Conservation (phyloP, 768 basidiomycete genomes). For the Russula lepida region DNA sequence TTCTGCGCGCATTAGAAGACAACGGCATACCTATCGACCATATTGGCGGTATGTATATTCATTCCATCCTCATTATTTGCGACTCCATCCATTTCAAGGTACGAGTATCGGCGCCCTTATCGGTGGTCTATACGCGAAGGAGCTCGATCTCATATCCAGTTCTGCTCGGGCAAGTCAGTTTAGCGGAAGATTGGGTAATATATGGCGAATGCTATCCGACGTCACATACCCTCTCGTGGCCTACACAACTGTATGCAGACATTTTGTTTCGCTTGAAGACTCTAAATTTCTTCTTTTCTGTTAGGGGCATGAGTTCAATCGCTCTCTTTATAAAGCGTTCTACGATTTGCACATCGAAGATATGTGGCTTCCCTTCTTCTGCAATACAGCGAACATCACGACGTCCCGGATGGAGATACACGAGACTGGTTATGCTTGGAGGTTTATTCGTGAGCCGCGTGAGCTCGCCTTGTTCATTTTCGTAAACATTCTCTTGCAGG, state of each 20-base stretch:
- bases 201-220: slow-evolving; percentile 91
- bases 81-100: slow-evolving; percentile 31
- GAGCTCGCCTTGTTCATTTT: not conserved
- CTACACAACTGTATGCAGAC: slow-evolving; percentile 65
- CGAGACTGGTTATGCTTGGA: slow-evolving; percentile 98
- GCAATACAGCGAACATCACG: slow-evolving; percentile 95
- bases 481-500: slow-evolving; percentile 35
- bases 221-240: slow-evolving; percentile 89
- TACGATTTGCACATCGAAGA: slow-evolving; percentile 93
- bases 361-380: slow-evolving; percentile 98
- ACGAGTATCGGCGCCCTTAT: slow-evolving; percentile 91
- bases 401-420: slow-evolving; percentile 96
- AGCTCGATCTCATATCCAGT: slow-evolving; percentile 83
- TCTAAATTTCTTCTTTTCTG: not conserved
- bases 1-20: slow-evolving; percentile 87
- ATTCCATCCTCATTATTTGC: not conserved
- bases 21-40: slow-evolving; percentile 90
- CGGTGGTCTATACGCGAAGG: slow-evolving; percentile 90
- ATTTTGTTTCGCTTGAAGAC: slow-evolving; percentile 4
- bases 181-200: slow-evolving; percentile 82
- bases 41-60: slow-evolving; percentile 53
- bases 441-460: slow-evolving; percentile 64
- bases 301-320: slow-evolving; percentile 91
- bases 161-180: slow-evolving; percentile 87
- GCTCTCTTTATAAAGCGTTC: slow-evolving; percentile 91